These are phyloP conservation scores for Aspergillus asperescens DNA, from an alignment of 495 filamentous ascomycete species.

Conservation along the genomic window DNA sequence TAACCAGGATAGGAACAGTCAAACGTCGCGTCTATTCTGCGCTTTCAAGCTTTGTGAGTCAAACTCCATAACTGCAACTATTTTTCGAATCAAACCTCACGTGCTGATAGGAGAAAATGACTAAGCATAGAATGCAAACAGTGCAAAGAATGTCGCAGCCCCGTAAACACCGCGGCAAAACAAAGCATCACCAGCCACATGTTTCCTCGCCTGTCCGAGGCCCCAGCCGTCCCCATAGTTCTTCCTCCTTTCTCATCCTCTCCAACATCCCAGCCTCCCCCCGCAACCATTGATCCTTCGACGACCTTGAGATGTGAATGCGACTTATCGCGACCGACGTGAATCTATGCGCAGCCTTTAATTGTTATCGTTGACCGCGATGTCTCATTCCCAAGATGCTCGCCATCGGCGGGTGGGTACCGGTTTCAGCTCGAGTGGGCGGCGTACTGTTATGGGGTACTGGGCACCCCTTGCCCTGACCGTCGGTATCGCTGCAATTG, in stretches of 20 bases:
- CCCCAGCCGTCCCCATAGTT: slow-evolving; percentile 20
- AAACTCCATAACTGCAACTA: slow-evolving; percentile 3
- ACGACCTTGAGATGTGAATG: slow-evolving; percentile 36
- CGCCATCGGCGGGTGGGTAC: slow-evolving; percentile 51
- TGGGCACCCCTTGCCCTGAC: slow-evolving; percentile 84
- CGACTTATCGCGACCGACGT: slow-evolving; percentile 23
- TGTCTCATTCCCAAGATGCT: slow-evolving; percentile 71
- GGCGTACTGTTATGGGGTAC: slow-evolving; percentile 68
- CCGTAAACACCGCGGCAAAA: slow-evolving; percentile 27
- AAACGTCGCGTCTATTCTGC: not conserved
- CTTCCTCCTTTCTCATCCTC: slow-evolving; percentile 25
- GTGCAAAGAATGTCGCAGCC: slow-evolving; percentile 1
- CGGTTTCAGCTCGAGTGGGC: slow-evolving; percentile 48
- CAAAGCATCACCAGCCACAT: slow-evolving; percentile 43
- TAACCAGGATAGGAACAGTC: not conserved
- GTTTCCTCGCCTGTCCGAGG: slow-evolving; percentile 38
- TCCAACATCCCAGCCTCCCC: slow-evolving; percentile 13
- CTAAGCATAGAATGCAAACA: slow-evolving; percentile 10
- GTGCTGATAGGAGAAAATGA: slow-evolving; percentile 9
- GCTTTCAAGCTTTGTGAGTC: slow-evolving; percentile 8
- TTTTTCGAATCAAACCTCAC: slow-evolving; percentile 4
- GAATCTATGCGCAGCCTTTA: slow-evolving; percentile 31
- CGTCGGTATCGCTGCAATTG: slow-evolving; percentile 75
- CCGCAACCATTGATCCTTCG: slow-evolving; percentile 9
- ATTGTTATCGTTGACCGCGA: slow-evolving; percentile 39